Evolutionary conservation across 139 green algal genomes (phyloP).

Genomic region (Coccomyxa sp.): DNA sequence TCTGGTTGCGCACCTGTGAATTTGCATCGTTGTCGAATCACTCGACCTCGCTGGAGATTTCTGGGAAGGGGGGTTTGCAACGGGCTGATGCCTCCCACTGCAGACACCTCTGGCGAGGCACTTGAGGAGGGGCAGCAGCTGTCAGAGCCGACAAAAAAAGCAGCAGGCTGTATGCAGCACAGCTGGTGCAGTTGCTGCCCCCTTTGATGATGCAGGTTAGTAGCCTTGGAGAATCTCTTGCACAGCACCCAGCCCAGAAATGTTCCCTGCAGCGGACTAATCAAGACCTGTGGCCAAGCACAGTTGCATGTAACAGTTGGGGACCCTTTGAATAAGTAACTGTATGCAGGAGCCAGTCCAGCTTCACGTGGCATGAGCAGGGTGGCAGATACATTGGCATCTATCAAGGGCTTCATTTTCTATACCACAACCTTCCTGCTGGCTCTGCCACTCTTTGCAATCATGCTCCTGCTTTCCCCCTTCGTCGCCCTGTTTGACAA

Average conservation of each 20-base stretch:
- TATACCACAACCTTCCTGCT: constrained; percentile 72
- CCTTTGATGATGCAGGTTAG: neutral
- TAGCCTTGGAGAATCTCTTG: neutral
- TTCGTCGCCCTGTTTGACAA: constrained; percentile 79
- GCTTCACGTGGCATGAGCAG: neutral
- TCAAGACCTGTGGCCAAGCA: too few relatives aligned
- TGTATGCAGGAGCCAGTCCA: neutral
- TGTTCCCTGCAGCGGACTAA: too few relatives aligned
- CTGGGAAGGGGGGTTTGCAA: too few relatives aligned
- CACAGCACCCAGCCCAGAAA: too few relatives aligned
- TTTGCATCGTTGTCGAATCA: too few relatives aligned
- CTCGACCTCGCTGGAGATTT: too few relatives aligned
- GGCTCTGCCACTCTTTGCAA: constrained; percentile 77
- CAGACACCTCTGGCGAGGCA: too few relatives aligned
- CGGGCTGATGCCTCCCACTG: too few relatives aligned
- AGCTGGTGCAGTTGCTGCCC: neutral
- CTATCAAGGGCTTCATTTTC: constrained; percentile 60
- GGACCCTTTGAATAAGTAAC: too few relatives aligned
- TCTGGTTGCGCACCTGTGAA: too few relatives aligned
- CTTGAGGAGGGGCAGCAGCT: too few relatives aligned
- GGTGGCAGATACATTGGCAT: constrained; percentile 16
- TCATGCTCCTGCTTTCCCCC: constrained; percentile 76
- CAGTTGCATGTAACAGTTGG: too few relatives aligned
- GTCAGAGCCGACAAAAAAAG: neutral
- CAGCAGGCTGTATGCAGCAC: neutral